phyloP scores from a whole-genome alignment of 371 early-diverging fungal species.

The Rhizopus stolonifer region DNA sequence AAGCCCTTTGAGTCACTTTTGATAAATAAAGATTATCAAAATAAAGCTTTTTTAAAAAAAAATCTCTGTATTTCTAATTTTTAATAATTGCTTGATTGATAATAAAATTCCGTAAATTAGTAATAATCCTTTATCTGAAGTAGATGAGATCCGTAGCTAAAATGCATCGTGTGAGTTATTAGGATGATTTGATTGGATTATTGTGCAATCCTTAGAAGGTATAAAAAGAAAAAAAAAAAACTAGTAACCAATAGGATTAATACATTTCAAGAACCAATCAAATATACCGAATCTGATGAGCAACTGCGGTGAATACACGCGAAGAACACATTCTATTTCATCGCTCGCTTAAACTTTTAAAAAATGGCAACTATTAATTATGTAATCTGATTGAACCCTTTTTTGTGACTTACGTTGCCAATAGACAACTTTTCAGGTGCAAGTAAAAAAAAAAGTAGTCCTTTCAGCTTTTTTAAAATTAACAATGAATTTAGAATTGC shows the following conservation, averaged over 20 bases:
- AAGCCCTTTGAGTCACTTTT: no score
- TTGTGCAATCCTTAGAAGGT: neutral
- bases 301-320: neutral
- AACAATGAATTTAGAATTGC: slow-evolving; percentile 37
- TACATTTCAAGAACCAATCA: neutral
- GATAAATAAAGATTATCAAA: no score
- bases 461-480: neutral
- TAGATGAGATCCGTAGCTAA: neutral
- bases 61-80: no score
- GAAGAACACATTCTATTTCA: neutral
- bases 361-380: slow-evolving; percentile 1
- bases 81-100: neutral
- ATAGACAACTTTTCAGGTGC: no score
- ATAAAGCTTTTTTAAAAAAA: no score
- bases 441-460: no score
- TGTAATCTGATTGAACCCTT: neutral
- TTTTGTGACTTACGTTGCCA: neutral
- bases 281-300: neutral
- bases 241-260: neutral
- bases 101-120: no score
- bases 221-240: neutral
- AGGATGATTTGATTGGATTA: slow-evolving; percentile 7
- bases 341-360: neutral
- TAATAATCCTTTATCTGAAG: no score
- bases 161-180: slow-evolving; percentile 5